phyloP scores from a whole-genome alignment of 768 basidiomycete genomes.

The Suillus brevipes region DNA sequence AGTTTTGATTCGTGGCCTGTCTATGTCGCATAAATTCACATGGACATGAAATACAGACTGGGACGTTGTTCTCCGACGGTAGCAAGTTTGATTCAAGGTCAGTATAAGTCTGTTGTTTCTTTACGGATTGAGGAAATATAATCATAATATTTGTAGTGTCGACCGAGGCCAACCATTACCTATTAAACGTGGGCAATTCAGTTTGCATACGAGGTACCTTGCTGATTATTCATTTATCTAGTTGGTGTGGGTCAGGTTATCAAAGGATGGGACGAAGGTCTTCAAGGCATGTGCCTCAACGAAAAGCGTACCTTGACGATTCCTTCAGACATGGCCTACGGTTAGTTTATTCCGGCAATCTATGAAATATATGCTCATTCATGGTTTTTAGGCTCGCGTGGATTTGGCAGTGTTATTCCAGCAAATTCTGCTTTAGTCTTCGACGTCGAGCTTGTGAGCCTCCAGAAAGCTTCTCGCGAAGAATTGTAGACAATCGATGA shows the following conservation, averaged over 20 bases:
- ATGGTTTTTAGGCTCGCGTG: conserved; percentile 57
- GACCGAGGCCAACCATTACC: conserved; percentile 77
- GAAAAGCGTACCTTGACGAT: conserved; percentile 92
- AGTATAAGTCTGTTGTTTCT: conserved; percentile 15
- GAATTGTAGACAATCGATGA: conserved; percentile 47
- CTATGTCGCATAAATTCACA: conserved; percentile 6
- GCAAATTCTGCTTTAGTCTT: conserved; percentile 80
- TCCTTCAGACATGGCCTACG: conserved; percentile 78
- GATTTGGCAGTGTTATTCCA: conserved; percentile 78
- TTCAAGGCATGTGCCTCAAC: conserved; percentile 79
- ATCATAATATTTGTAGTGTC: conserved; percentile 38
- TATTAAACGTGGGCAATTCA: conserved; percentile 63
- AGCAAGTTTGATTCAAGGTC: conserved; percentile 90
- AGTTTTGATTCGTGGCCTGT: conserved; percentile 21
- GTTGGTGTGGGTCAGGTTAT: conserved; percentile 84
- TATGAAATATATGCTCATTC: neutral
- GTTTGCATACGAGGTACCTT: neutral
- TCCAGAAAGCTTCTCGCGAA: conserved; percentile 50
- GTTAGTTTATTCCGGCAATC: conserved; percentile 43
- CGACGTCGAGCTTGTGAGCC: conserved; percentile 76
- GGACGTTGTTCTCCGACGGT: conserved; percentile 73
- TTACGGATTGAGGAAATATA: neutral
- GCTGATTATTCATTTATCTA: conserved; percentile 28
- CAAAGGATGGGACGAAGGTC: conserved; percentile 82
- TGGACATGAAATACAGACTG: conserved; percentile 53